A percentile compares a stretch with the other conserved stretches of the same genome.
Conservation (phyloP, 2,329 filamentous ascomycete species). For the Thermothelomyces thermophilus region DNA sequence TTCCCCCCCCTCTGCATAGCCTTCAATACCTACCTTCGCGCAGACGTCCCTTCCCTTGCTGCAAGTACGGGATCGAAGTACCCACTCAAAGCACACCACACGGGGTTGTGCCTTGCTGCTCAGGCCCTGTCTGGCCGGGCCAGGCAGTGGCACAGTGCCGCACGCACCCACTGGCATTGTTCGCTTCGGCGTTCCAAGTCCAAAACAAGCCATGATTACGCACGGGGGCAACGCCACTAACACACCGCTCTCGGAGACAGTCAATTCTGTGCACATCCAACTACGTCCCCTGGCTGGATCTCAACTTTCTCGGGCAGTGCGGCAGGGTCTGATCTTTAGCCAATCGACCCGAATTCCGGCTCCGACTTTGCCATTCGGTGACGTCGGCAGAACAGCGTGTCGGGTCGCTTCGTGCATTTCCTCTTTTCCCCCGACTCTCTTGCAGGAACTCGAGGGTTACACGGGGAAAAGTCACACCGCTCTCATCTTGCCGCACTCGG, state of each 20-base stretch:
- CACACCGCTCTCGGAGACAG: constrained; percentile 1
- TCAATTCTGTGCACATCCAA: not conserved
- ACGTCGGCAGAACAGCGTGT: constrained; percentile 19
- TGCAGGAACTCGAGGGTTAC: constrained; percentile 14
- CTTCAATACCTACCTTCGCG: no score
- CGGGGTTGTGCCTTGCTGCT: not conserved
- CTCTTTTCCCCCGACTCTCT: not conserved
- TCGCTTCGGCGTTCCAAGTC: not conserved
- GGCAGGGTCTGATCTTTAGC: not conserved
- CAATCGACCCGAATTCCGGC: not conserved
- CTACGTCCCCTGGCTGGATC: not conserved
- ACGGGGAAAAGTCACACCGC: not conserved
- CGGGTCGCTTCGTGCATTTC: constrained; percentile 16
- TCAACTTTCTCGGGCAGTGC: not conserved
- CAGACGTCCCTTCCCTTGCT: no score
- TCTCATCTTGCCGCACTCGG: not conserved
- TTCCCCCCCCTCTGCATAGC: not conserved
- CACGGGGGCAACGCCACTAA: constrained; percentile 1
- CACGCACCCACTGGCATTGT: not conserved
- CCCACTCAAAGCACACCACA: no score
- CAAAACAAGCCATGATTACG: not conserved
- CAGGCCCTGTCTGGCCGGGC: not conserved
- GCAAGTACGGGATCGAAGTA: no score
- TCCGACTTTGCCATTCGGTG: constrained; percentile 6
- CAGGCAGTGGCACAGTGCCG: not conserved